These are phyloP conservation scores for Starmera amethionina DNA, from an alignment of 805 yeast species.

Conservation along the genomic window DNA sequence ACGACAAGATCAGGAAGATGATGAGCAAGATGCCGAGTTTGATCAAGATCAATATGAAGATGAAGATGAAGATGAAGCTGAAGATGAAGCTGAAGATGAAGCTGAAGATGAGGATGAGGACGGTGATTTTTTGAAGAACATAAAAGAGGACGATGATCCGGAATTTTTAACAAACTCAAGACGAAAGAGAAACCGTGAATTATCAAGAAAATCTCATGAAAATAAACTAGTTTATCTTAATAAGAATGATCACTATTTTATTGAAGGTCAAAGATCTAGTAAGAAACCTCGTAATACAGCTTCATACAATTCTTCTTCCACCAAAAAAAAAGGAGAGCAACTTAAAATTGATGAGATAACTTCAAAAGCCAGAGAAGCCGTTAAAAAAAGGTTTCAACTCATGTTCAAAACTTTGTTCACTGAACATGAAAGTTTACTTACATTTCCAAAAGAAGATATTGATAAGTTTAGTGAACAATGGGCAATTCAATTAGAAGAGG, in stretches of 20 bases:
- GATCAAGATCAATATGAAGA: slow-evolving; percentile 1
- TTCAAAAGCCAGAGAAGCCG: slow-evolving; percentile 23
- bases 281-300: slow-evolving; percentile 36
- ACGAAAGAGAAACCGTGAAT: neutral
- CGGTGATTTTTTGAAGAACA: slow-evolving; percentile 3
- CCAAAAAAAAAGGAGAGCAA: slow-evolving; percentile 2
- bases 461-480: slow-evolving; percentile 25
- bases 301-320: slow-evolving; percentile 30
- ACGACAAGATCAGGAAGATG: neutral
- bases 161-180: neutral
- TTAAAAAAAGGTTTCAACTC: slow-evolving; percentile 36
- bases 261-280: slow-evolving; percentile 2
- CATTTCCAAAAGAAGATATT: slow-evolving; percentile 17
- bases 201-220: no score
- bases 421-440: slow-evolving; percentile 25
- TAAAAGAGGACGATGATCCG: neutral
- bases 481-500: slow-evolving; percentile 44
- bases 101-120: slow-evolving; percentile 6
- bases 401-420: slow-evolving; percentile 39
- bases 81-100: slow-evolving; percentile 5
- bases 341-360: slow-evolving; percentile 7
- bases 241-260: neutral
- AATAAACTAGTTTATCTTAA: neutral
- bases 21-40: slow-evolving; percentile 2
- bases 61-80: slow-evolving; percentile 1